Base-by-base conservation (phyloP, 805 yeast genomes). In the Candida piceae region DNA sequence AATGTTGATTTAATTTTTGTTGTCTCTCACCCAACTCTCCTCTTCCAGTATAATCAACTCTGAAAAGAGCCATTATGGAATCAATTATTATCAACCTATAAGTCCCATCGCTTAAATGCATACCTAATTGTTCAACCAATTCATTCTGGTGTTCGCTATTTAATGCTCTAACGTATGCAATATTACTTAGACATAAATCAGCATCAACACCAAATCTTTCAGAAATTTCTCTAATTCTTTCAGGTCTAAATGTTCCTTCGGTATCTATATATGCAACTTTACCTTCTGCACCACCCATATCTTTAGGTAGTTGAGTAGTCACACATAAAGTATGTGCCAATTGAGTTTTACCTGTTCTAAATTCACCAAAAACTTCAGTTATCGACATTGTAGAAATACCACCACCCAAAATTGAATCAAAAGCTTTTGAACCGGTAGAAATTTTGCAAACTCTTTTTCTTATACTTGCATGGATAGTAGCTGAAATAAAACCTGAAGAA, bases 131-230 rank as follows among this genome's bases (percentile, higher is more conserved):
- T 49, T 79, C 84, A 29, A 82, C 70, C 16, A 83, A 64, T 54
- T 82, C 89, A 65, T 75, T 73, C 55, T 83, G 90, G 55, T 83
- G 90, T 55, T 83, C 90, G 33, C 86, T 81, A 51, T 83, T 81
- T 46, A 80, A 66, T 1, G 88, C 88, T 38, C 90, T 62, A 0
- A 86, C 89, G 49, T 82, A 83, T 1, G 84, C 78, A 24, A 82
- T 80, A 47, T 78, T 82, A 46, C 78, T 86, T 35, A 81, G 62
- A 42, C 86, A 78, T 25, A 76, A 74, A 43, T 78, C 81, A 1
- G 85, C 78, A 48, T 82, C 84, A 40, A 83, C 67, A 0, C 77
- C 83, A 55, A 75, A 83, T 39, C 85, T 62, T 44, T 70, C 76
- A 2, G 90, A 87, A 47, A 84, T 83, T 28, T 79, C 73, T 27